Evolutionary conservation across 352 stramenopile species (phyloP).

Genomic region (Phytophthora lateralis): DNA sequence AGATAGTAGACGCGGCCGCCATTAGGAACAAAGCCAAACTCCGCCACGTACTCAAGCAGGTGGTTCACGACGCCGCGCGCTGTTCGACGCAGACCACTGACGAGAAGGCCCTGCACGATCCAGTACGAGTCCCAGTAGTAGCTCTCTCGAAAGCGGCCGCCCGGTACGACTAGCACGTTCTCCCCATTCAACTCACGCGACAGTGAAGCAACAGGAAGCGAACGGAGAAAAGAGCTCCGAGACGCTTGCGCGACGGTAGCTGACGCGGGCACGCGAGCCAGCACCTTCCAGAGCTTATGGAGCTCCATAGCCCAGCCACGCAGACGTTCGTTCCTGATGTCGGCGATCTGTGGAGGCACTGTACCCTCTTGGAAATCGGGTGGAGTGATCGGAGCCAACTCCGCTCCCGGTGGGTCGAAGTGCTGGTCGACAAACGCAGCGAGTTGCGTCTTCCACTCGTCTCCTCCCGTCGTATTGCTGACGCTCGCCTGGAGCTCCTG

Average conservation of each 20-base stretch:
- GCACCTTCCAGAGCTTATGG: conserved; percentile 75
- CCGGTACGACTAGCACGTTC: conserved; percentile 83
- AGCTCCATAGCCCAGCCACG: conserved; percentile 70
- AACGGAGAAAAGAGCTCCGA: conserved; percentile 37
- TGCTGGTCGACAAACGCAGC: conserved; percentile 58
- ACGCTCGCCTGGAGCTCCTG: conserved; percentile 19
- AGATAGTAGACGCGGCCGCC: conserved; percentile 92
- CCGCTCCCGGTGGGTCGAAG: conserved; percentile 65
- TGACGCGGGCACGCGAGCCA: conserved; percentile 49
- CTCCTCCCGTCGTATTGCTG: conserved; percentile 4
- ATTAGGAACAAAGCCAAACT: conserved; percentile 91
- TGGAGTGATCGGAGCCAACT: conserved; percentile 46
- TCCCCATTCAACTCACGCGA: conserved; percentile 28
- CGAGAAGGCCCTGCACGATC: conserved; percentile 88
- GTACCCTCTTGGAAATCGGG: conserved; percentile 45
- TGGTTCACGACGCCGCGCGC: conserved; percentile 85
- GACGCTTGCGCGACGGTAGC: conserved; percentile 3
- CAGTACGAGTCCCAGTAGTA: conserved; percentile 96
- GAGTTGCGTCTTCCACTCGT: conserved; percentile 39
- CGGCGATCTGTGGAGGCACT: conserved; percentile 47
- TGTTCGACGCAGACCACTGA: conserved; percentile 76
- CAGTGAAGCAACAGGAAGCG: conserved; percentile 33
- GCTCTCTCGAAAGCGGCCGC: conserved; percentile 90
- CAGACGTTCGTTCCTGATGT: conserved; percentile 49
- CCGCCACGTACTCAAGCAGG: conserved; percentile 82